phyloP scores from a whole-genome alignment of 768 basidiomycete species.

The Cystobasidium ongulense region DNA sequence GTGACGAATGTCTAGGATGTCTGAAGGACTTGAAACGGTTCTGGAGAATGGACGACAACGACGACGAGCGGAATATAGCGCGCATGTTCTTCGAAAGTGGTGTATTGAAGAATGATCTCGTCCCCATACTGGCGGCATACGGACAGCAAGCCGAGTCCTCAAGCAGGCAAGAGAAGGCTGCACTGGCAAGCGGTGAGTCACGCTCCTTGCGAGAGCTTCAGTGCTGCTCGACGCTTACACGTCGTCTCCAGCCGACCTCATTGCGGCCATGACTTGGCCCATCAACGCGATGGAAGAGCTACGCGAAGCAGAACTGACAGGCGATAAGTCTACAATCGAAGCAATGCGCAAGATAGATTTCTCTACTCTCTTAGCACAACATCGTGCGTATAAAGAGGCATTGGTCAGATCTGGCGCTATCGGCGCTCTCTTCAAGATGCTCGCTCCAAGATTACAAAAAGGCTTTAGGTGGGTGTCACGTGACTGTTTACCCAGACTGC shows the following conservation, averaged over 20 bases:
- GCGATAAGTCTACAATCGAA: slow-evolving; percentile 58
- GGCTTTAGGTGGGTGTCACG: slow-evolving; percentile 34
- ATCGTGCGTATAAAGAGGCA: slow-evolving; percentile 80
- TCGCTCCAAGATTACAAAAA: slow-evolving; percentile 71
- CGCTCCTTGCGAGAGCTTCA: background rate
- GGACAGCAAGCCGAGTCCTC: slow-evolving; percentile 53
- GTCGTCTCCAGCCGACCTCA: slow-evolving; percentile 68
- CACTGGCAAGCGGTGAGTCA: slow-evolving; percentile 57
- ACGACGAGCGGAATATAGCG: slow-evolving; percentile 91
- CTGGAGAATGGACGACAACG: slow-evolving; percentile 92
- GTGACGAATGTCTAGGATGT: slow-evolving; percentile 52
- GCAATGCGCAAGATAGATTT: slow-evolving; percentile 54
- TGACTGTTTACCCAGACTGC: background rate
- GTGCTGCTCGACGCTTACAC: rapidly evolving
- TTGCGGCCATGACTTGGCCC: slow-evolving; percentile 98
- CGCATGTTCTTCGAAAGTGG: slow-evolving; percentile 85
- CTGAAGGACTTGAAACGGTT: slow-evolving; percentile 87
- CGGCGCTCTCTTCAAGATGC: slow-evolving; percentile 63
- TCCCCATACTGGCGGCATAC: slow-evolving; percentile 73
- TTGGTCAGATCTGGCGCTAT: slow-evolving; percentile 62
- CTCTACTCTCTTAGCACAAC: slow-evolving; percentile 68
- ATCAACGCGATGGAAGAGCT: slow-evolving; percentile 91
- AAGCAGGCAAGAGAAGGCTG: slow-evolving; percentile 59
- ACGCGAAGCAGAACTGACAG: slow-evolving; percentile 74
- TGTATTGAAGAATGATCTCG: slow-evolving; percentile 72